Evolutionary conservation across 805 yeast genomes (phyloP).

Genomic region (Vanderwaltozyma polyspora): DNA sequence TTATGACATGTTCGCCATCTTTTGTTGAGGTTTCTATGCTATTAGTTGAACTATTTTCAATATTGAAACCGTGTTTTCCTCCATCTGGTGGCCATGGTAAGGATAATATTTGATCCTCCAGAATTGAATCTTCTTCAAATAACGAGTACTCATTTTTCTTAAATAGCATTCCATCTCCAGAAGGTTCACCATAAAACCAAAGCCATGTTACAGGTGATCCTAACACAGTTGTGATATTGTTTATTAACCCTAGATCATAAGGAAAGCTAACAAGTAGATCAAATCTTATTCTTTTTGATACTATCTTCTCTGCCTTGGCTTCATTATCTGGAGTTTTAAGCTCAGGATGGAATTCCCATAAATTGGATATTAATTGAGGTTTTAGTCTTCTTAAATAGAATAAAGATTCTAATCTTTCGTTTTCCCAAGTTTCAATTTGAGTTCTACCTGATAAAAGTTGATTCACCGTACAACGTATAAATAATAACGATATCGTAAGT

Average conservation of each 20-base stretch:
- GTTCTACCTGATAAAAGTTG: slow-evolving; percentile 58
- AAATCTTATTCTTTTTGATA: slow-evolving; percentile 30
- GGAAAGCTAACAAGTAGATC: slow-evolving; percentile 70
- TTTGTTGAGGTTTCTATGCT: slow-evolving; percentile 10
- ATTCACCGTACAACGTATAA: slow-evolving; percentile 49
- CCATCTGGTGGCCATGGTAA: slow-evolving; percentile 95
- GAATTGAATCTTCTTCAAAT: slow-evolving; percentile 13
- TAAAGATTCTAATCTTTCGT: slow-evolving; percentile 65
- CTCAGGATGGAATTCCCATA: slow-evolving; percentile 31
- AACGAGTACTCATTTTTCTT: slow-evolving; percentile 42
- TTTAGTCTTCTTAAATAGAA: slow-evolving; percentile 41
- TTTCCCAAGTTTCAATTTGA: slow-evolving; percentile 88
- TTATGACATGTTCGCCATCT: slow-evolving; percentile 26
- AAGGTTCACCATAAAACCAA: slow-evolving; percentile 58
- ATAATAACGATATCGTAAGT: slow-evolving; percentile 46
- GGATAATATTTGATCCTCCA: slow-evolving; percentile 46
- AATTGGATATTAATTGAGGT: slow-evolving; percentile 35
- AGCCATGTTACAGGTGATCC: slow-evolving; percentile 61
- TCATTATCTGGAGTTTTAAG: slow-evolving; percentile 6
- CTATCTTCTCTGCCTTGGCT: slow-evolving; percentile 7
- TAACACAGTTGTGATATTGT: slow-evolving; percentile 40
- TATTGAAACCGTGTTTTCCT: slow-evolving; percentile 26
- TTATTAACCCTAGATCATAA: slow-evolving; percentile 56
- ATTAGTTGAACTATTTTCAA: neutral
- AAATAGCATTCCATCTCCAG: slow-evolving; percentile 49